phyloP scores from a whole-genome alignment of 352 stramenopile species.

The Pythium sp. region DNA sequence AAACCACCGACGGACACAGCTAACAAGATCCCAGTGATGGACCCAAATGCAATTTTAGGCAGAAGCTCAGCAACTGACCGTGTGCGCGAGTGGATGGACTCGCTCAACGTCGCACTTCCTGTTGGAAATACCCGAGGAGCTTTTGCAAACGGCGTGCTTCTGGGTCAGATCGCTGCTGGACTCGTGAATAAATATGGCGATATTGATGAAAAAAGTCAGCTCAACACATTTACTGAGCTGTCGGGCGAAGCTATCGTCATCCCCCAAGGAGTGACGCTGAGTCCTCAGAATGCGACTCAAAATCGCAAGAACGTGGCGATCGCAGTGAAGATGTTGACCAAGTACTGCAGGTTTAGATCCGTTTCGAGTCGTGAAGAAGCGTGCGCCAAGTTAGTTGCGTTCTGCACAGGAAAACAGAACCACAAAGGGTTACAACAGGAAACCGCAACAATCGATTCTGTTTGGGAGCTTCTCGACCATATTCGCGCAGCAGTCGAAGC shows the following conservation, averaged over 20 bases:
- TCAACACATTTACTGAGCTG: background rate
- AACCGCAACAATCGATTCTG: background rate
- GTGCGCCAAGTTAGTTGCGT: slow-evolving; percentile 4
- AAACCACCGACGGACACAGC: background rate
- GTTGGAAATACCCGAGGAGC: background rate
- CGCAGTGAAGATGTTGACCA: slow-evolving; percentile 10
- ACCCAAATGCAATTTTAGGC: background rate
- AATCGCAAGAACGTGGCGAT: slow-evolving; percentile 11
- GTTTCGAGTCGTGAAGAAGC: background rate
- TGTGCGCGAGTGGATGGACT: slow-evolving; percentile 12
- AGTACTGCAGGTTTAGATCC: background rate
- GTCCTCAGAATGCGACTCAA: slow-evolving; percentile 10
- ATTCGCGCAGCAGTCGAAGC: slow-evolving; percentile 10
- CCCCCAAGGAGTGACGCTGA: background rate
- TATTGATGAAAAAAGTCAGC: background rate
- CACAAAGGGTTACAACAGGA: background rate
- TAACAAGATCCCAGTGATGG: background rate
- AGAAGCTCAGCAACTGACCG: background rate
- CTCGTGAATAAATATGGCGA: slow-evolving; percentile 17
- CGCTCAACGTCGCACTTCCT: slow-evolving; percentile 16
- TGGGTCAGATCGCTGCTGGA: slow-evolving; percentile 33
- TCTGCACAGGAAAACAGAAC: background rate
- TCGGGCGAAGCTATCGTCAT: background rate
- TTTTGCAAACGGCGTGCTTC: slow-evolving; percentile 29
- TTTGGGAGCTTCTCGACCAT: slow-evolving; percentile 13